phyloP scores from a whole-genome alignment of 306 rosid species.

The Ceratonia siliqua region DNA sequence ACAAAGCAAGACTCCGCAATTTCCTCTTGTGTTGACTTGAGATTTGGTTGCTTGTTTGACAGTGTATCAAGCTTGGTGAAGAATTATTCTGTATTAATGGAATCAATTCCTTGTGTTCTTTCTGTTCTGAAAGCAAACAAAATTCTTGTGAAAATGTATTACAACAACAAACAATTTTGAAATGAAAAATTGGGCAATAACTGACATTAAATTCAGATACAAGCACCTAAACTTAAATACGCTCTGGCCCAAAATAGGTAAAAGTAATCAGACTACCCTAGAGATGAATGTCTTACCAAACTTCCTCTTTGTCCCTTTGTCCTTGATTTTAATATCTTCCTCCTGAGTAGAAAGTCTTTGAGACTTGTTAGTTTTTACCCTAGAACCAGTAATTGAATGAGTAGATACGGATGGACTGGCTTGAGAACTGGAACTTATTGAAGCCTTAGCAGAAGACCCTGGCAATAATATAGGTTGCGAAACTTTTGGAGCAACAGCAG shows the following conservation, averaged over 20 bases:
- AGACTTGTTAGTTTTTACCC: constrained; percentile 39
- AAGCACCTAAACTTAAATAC: constrained; percentile 3
- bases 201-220: neutral
- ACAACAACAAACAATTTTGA: neutral
- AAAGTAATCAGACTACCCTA: constrained; percentile 1
- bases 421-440: constrained; percentile 36
- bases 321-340: constrained; percentile 42
- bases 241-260: neutral
- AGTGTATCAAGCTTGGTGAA: constrained; percentile 41
- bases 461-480: constrained; percentile 36
- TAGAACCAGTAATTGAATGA: constrained; percentile 33
- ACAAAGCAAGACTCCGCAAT: constrained; percentile 58
- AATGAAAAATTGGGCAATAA: constrained; percentile 4
- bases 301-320: constrained; percentile 64
- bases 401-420: constrained; percentile 38
- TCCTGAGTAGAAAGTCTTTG: constrained; percentile 32
- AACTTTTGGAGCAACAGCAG: constrained; percentile 46
- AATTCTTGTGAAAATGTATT: neutral
- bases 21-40: constrained; percentile 69
- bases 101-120: constrained; percentile 58
- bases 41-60: constrained; percentile 46
- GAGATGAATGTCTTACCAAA: constrained; percentile 49
- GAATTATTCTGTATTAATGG: constrained; percentile 48
- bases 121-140: constrained; percentile 51
- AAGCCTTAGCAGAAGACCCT: constrained; percentile 39